Percentiles rank a stretch among this genome's conserved stretches.
Conservation (phyloP, 2,329 filamentous ascomycete species). For the Hypocrella siamensis region DNA sequence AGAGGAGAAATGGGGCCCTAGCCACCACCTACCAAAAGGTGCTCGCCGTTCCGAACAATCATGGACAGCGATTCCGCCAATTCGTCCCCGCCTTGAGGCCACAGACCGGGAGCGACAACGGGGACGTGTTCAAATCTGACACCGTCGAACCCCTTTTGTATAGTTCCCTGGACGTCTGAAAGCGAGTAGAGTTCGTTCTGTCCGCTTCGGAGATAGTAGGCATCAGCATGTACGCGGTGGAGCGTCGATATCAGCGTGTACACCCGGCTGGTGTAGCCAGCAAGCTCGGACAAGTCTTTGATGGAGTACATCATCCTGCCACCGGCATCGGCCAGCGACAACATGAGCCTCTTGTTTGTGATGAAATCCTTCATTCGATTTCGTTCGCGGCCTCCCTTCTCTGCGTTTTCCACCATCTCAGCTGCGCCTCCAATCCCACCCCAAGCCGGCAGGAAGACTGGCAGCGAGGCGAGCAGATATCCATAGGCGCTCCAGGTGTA, state of each 20-base stretch:
- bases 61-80: slow-evolving; percentile 79
- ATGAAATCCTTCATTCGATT: slow-evolving; percentile 97
- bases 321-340: slow-evolving; percentile 89
- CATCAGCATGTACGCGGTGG: slow-evolving; percentile 80
- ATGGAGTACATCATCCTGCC: slow-evolving; percentile 99
- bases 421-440: slow-evolving; percentile 63
- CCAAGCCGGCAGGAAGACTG: slow-evolving; percentile 89
- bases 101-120: slow-evolving; percentile 74
- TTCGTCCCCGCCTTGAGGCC: slow-evolving; percentile 82
- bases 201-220: slow-evolving; percentile 56
- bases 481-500: slow-evolving; percentile 98
- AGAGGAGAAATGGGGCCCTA: neutral
- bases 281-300: slow-evolving; percentile 91
- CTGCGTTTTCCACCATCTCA: slow-evolving; percentile 41
- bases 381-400: slow-evolving; percentile 49
- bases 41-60: slow-evolving; percentile 78
- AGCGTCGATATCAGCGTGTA: slow-evolving; percentile 92
- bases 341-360: slow-evolving; percentile 96
- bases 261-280: slow-evolving; percentile 88
- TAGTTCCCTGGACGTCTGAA: slow-evolving; percentile 83
- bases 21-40: slow-evolving; percentile 48
- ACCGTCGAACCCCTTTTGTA: slow-evolving; percentile 88
- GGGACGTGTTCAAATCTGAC: slow-evolving; percentile 88
- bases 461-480: slow-evolving; percentile 82
- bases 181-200: slow-evolving; percentile 74